Evolutionary conservation across 2,329 filamentous ascomycete species (phyloP).

Genomic region (Exophiala oligosperma): DNA sequence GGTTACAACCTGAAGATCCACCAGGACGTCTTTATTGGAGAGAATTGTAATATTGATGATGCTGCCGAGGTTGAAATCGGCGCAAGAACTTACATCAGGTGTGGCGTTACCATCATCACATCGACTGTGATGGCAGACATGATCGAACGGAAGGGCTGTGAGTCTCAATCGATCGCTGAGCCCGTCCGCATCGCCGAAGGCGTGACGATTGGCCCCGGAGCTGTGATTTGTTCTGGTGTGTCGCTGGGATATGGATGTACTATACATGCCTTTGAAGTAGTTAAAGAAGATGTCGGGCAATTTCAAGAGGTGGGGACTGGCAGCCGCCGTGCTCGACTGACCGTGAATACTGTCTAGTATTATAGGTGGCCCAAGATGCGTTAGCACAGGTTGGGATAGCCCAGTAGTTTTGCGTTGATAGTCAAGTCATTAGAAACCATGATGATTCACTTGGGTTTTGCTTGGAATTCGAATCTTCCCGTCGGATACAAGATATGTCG

Average conservation of each 20-base stretch:
- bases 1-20: slow-evolving; percentile 93
- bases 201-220: slow-evolving; percentile 64
- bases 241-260: slow-evolving; percentile 43
- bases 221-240: slow-evolving; percentile 56
- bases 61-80: slow-evolving; percentile 82
- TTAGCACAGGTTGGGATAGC: too few species aligned
- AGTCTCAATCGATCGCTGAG: slow-evolving; percentile 69
- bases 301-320: slow-evolving; percentile 41
- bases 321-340: not conserved
- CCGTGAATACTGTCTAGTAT: not conserved
- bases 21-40: slow-evolving; percentile 77
- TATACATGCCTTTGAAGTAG: slow-evolving; percentile 47
- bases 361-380: too few species aligned
- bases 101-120: slow-evolving; percentile 83
- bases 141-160: slow-evolving; percentile 70
- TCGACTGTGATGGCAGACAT: slow-evolving; percentile 72
- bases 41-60: slow-evolving; percentile 83
- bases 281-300: slow-evolving; percentile 43
- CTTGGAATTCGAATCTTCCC: too few species aligned
- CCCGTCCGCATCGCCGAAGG: slow-evolving; percentile 71
- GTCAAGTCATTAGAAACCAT: too few species aligned
- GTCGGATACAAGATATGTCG: too few species aligned
- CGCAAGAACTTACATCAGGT: slow-evolving; percentile 66
- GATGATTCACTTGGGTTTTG: too few species aligned
- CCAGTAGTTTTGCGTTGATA: too few species aligned